Evolutionary conservation across 176 grass and related monocot genomes (phyloP), one percentile per base, ranked within the genome.

Genomic region (Avena insularis): DNA sequence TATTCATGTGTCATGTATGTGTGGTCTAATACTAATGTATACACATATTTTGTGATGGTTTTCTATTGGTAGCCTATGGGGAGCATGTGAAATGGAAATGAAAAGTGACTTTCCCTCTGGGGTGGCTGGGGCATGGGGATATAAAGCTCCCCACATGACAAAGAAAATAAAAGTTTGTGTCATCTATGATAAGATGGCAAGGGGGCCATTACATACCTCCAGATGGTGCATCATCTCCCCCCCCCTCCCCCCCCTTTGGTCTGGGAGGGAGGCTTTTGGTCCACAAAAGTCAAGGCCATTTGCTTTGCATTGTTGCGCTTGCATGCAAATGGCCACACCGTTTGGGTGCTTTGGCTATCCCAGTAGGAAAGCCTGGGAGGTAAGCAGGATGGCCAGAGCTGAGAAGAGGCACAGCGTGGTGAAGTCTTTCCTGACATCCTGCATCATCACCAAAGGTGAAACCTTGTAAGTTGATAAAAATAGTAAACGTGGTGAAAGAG

Each of bases 291-390:
- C 71, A 54, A 77, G 63, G 57, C 85, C 79, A 77, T 89, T 87
- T 82, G 84, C 71, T 87, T 77, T 90, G 81, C 57, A 33, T 67
- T 57, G 55, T 57, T 57, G 55, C 8, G 55, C 55, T 57, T 57
- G 79, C 83, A 71, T 63, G 80, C 83, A 81, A 63, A 47, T 49
- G 86, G 48, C 72, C 49, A 71, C 57, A 50, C 64, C 38, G 20
- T 59, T 59, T 77, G 45, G 79, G 45, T 35, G 86, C 54, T 66
- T 80, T 72, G 15, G 67, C 10, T 68, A 91, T 90, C 91, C 72
- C 88, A 90, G 72, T 69, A 89, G 60, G 70, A 99, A 82, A 86
- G 90, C 83, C 84, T 90, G 92, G 71, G 89, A 88, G 71, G 89
- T 89, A 76, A 94, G 65, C 82, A 91, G 83, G 91, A 89, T 72